phyloP scores from a whole-genome alignment of 768 basidiomycete species.

The Butyriboletus loyo region DNA sequence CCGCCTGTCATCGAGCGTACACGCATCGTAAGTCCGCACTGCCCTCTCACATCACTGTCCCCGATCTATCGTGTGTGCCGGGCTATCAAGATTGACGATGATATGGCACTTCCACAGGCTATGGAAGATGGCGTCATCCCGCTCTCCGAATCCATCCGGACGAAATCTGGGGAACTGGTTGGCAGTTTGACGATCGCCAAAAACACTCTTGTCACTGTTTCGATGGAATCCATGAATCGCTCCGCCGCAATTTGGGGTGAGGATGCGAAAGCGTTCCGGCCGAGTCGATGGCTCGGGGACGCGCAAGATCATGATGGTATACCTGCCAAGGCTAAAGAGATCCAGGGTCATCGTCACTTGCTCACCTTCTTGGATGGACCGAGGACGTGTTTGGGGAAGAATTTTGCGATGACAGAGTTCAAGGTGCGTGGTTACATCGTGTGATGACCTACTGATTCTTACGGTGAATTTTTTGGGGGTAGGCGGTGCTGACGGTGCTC shows the following conservation, averaged over 20 bases:
- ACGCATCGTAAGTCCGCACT: not conserved
- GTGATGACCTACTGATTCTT: too few relatives aligned
- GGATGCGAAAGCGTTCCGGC: slow-evolving; percentile 55
- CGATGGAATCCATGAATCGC: slow-evolving; percentile 48
- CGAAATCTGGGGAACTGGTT: slow-evolving; percentile 36
- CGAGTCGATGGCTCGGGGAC: slow-evolving; percentile 58
- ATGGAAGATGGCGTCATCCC: slow-evolving; percentile 49
- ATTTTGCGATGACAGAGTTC: slow-evolving; percentile 42
- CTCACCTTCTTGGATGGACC: slow-evolving; percentile 51
- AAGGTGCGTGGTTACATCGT: slow-evolving; percentile 19
- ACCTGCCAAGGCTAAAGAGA: slow-evolving; percentile 32
- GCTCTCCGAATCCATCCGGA: slow-evolving; percentile 25
- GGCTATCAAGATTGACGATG: not conserved
- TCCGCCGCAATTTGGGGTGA: slow-evolving; percentile 57
- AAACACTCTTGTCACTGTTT: slow-evolving; percentile 42
- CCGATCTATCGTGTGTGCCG: slow-evolving; percentile 7
- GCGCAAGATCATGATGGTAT: slow-evolving; percentile 14
- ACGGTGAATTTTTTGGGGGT: too few relatives aligned
- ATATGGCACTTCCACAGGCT: slow-evolving; percentile 29
- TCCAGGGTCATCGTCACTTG: slow-evolving; percentile 50
- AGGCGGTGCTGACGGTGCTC: too few relatives aligned
- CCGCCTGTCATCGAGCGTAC: not conserved
- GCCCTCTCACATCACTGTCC: slow-evolving; percentile 18
- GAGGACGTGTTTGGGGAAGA: slow-evolving; percentile 45
- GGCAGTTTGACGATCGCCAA: slow-evolving; percentile 43